These are phyloP conservation scores for Colletotrichum acutatum DNA, from an alignment of 2,329 filamentous ascomycete genomes.

Conservation along the genomic window DNA sequence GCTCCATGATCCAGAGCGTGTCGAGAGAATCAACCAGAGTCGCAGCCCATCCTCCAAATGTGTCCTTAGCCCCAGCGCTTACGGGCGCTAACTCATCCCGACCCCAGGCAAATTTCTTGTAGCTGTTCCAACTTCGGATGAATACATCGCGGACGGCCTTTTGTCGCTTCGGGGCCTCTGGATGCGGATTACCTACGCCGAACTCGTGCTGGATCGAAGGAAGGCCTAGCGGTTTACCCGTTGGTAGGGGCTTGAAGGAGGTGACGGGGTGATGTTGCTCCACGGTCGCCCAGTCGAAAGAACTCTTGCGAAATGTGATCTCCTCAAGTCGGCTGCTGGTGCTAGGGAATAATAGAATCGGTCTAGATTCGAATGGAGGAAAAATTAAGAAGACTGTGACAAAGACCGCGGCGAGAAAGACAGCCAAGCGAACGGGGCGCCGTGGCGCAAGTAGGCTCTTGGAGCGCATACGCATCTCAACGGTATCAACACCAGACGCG, in stretches of 20 bases:
- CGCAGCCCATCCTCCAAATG: constrained; percentile 60
- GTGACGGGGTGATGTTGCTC: constrained; percentile 43
- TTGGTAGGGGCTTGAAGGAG: constrained; percentile 46
- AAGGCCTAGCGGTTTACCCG: constrained; percentile 40
- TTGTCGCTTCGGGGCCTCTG: constrained; percentile 35
- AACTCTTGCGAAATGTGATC: constrained; percentile 39
- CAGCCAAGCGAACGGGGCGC: background rate
- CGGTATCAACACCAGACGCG: background rate
- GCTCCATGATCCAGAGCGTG: constrained; percentile 65
- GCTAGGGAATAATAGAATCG: background rate
- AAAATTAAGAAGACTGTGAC: background rate
- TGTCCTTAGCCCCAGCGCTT: constrained; percentile 49
- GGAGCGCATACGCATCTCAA: background rate
- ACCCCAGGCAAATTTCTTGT: constrained; percentile 56
- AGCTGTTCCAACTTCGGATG: constrained; percentile 52
- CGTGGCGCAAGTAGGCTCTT: background rate
- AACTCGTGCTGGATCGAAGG: constrained; percentile 50
- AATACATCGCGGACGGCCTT: constrained; percentile 48
- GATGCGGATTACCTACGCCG: constrained; percentile 47
- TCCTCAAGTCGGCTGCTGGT: background rate
- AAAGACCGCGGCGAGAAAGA: background rate
- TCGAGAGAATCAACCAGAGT: constrained; percentile 60
- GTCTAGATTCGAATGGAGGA: background rate
- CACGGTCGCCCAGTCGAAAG: constrained; percentile 46
- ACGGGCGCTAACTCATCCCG: constrained; percentile 58